Evolutionary conservation across 352 stramenopile genomes (phyloP).

Genomic region (Phytophthora nicotianae): DNA sequence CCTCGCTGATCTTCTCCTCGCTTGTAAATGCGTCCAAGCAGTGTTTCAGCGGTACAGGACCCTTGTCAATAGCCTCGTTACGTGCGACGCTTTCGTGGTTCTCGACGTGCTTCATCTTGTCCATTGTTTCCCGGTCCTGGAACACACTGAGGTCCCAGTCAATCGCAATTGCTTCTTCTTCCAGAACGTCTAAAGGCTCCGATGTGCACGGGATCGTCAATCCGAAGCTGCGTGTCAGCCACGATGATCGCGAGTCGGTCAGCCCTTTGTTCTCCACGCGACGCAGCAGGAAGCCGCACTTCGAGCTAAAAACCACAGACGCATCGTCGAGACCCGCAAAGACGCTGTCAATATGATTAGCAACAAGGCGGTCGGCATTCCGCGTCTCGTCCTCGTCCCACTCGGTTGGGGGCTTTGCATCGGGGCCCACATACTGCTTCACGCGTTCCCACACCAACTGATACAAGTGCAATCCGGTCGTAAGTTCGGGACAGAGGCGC

Average conservation of each 20-base stretch:
- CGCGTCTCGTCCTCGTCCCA: slow-evolving; percentile 42
- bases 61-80: slow-evolving; percentile 89
- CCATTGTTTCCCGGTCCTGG: slow-evolving; percentile 79
- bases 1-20: slow-evolving; percentile 89
- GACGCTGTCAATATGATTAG: slow-evolving; percentile 82
- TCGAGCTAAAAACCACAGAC: slow-evolving; percentile 38
- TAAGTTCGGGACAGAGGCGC: slow-evolving; percentile 83
- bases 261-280: slow-evolving; percentile 86
- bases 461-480: slow-evolving; percentile 82
- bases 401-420: slow-evolving; percentile 41
- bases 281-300: slow-evolving; percentile 80
- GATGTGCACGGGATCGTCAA: slow-evolving; percentile 80
- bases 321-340: slow-evolving; percentile 66
- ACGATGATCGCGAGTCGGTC: slow-evolving; percentile 77
- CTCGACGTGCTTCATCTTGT: slow-evolving; percentile 89
- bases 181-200: slow-evolving; percentile 76
- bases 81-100: slow-evolving; percentile 79
- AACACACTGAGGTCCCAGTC: slow-evolving; percentile 88
- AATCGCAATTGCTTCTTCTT: slow-evolving; percentile 88
- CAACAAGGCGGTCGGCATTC: slow-evolving; percentile 42
- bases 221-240: slow-evolving; percentile 83
- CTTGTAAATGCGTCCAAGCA: slow-evolving; percentile 87
- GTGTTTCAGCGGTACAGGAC: slow-evolving; percentile 79
- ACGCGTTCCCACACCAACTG: slow-evolving; percentile 84
- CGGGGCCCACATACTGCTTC: slow-evolving; percentile 66